Percentiles rank a stretch among this genome's conserved stretches.
Conservation (phyloP, 148 eudicot species). For the Simmondsia chinensis region DNA sequence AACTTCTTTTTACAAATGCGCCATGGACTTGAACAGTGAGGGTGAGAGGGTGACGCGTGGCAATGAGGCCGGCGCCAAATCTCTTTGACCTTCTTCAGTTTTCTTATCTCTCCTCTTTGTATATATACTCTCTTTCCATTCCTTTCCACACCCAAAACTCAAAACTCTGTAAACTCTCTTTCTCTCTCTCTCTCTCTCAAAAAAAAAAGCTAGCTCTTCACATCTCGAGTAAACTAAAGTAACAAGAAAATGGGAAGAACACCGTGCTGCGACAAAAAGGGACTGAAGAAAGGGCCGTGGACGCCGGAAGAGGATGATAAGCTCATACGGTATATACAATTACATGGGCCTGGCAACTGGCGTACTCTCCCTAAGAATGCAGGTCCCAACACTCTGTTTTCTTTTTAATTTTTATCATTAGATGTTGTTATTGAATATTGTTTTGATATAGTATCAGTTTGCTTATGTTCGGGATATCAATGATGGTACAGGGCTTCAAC, state of each 20-base stretch:
- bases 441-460: too few relatives aligned
- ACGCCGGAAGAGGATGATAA: conserved; percentile 32
- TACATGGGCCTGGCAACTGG: conserved; percentile 38
- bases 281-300: conserved; percentile 36
- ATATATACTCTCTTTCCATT: not conserved
- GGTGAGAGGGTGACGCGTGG: not conserved
- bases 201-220: not conserved
- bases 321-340: conserved; percentile 24
- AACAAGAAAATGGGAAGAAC: conserved; percentile 21
- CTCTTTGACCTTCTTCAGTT: conserved; percentile 14
- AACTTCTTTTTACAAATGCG: too few relatives aligned
- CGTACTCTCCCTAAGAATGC: conserved; percentile 33
- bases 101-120: conserved; percentile 6
- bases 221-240: not conserved
- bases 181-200: not conserved
- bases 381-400: conserved; percentile 11
- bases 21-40: too few relatives aligned
- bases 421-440: too few relatives aligned
- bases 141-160: not conserved
- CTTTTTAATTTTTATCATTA: too few relatives aligned
- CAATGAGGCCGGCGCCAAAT: conserved; percentile 21
- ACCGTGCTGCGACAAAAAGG: conserved; percentile 30
- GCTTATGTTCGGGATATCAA: too few relatives aligned
- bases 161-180: too few relatives aligned
- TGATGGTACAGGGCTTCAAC: conserved; percentile 17